Evolutionary conservation across 139 green algal species (phyloP).

Genomic region (Gonium pectorale): DNA sequence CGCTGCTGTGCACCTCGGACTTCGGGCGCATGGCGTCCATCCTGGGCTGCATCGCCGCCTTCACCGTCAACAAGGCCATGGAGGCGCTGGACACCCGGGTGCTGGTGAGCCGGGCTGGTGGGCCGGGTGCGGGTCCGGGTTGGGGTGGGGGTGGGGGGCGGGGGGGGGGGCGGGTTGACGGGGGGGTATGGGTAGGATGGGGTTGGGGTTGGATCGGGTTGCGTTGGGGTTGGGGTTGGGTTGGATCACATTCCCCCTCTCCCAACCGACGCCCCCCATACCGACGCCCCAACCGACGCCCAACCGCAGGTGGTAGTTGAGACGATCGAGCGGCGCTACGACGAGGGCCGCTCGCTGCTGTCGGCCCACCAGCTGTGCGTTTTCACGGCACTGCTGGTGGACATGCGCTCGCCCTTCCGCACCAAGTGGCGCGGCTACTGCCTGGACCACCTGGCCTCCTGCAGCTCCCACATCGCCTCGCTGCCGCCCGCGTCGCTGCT

Average conservation of each 20-base stretch:
- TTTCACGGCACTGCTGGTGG: conserved; percentile 35
- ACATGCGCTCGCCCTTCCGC: conserved; percentile 30
- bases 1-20: conserved; percentile 9
- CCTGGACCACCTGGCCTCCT: conserved; percentile 17
- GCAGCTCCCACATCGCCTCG: background rate
- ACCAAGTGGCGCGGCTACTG: conserved; percentile 28
- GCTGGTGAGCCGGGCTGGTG: conserved; percentile 15
- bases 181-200: too few relatives aligned
- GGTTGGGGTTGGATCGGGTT: too few relatives aligned
- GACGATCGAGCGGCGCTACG: conserved; percentile 33
- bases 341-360: conserved; percentile 40
- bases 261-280: background rate
- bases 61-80: conserved; percentile 24
- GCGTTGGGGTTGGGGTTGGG: too few relatives aligned
- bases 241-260: too few relatives aligned
- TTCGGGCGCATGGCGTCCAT: conserved; percentile 21
- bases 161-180: background rate
- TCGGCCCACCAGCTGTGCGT: conserved; percentile 25
- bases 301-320: conserved; percentile 27
- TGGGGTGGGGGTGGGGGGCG: background rate
- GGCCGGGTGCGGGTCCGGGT: too few relatives aligned
- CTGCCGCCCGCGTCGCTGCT: conserved; percentile 7
- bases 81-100: conserved; percentile 39
- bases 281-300: background rate
- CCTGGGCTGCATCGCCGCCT: conserved; percentile 28